Evolutionary conservation across 371 early-diverging fungal genomes (phyloP).

Genomic region (Sporodiniella umbellata): DNA sequence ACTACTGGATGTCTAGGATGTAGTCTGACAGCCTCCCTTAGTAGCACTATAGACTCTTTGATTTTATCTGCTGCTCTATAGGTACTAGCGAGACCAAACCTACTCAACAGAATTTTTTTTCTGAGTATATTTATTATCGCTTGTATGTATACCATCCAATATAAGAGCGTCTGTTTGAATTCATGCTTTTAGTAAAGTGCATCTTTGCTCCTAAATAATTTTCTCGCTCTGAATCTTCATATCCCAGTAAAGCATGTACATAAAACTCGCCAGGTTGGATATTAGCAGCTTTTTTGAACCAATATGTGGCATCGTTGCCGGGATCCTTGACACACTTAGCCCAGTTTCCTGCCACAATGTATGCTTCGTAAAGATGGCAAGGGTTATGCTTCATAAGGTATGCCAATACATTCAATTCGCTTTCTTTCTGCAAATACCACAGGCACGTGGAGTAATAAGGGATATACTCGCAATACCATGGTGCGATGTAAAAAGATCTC

Average conservation of each 20-base stretch:
- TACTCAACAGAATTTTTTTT: conserved; percentile 1
- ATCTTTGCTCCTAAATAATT: conserved; percentile 30
- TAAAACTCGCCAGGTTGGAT: conserved; percentile 28
- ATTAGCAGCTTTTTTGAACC: conserved; percentile 40
- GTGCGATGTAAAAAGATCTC: conserved; percentile 31
- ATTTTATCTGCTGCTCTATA: conserved; percentile 26
- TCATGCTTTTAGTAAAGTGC: conserved; percentile 31
- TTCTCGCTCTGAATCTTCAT: conserved; percentile 38
- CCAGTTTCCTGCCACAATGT: conserved; percentile 46
- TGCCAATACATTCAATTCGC: conserved; percentile 38
- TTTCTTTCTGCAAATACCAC: conserved; percentile 37
- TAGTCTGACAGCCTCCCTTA: conserved; percentile 31
- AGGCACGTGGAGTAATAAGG: conserved; percentile 42
- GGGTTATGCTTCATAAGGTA: conserved; percentile 35
- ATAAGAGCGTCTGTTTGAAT: conserved; percentile 30
- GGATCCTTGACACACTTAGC: conserved; percentile 19
- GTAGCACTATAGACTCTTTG: conserved; percentile 19
- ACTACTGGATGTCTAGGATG: conserved; percentile 33
- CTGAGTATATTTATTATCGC: conserved; percentile 2
- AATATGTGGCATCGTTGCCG: conserved; percentile 30
- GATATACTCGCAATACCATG: conserved; percentile 41
- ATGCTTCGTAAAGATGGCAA: conserved; percentile 36
- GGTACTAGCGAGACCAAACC: conserved; percentile 36
- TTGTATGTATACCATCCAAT: conserved; percentile 27
- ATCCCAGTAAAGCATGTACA: conserved; percentile 36